phyloP scores from a whole-genome alignment of 305 asterid genomes.

The Salvia sclarea region DNA sequence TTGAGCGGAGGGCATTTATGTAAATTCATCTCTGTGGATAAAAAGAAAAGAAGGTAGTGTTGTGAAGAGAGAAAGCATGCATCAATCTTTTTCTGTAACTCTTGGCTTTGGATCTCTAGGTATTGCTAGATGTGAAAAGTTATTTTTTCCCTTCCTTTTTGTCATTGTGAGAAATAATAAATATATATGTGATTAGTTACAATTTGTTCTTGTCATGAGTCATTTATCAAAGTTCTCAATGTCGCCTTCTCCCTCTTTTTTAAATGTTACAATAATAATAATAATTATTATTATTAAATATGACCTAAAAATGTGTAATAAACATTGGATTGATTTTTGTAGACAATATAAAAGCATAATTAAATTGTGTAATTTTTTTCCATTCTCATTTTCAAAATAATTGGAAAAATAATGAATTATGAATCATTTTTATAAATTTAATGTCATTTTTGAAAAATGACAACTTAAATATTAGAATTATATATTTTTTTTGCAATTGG shows the following conservation, averaged over 20 bases:
- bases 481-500: no score
- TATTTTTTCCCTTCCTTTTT: neutral
- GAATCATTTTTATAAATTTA: no score
- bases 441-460: no score
- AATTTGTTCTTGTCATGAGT: conserved; percentile 4
- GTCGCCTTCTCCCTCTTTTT: neutral
- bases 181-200: neutral
- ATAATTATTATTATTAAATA: no score
- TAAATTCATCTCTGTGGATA: neutral
- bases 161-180: conserved; percentile 21
- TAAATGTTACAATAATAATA: no score
- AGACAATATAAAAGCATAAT: no score
- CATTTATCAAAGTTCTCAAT: neutral
- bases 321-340: no score
- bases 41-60: conserved; percentile 2
- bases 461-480: no score
- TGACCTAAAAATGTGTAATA: neutral
- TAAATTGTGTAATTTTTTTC: no score
- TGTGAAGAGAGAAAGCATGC: neutral
- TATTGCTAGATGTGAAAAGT: conserved; percentile 16
- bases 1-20: conserved; percentile 33
- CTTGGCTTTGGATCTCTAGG: neutral
- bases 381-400: no score
- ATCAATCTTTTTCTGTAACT: neutral
- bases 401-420: no score